phyloP scores from a whole-genome alignment of 495 filamentous ascomycete genomes.

The Trichocladium uniseriatum region DNA sequence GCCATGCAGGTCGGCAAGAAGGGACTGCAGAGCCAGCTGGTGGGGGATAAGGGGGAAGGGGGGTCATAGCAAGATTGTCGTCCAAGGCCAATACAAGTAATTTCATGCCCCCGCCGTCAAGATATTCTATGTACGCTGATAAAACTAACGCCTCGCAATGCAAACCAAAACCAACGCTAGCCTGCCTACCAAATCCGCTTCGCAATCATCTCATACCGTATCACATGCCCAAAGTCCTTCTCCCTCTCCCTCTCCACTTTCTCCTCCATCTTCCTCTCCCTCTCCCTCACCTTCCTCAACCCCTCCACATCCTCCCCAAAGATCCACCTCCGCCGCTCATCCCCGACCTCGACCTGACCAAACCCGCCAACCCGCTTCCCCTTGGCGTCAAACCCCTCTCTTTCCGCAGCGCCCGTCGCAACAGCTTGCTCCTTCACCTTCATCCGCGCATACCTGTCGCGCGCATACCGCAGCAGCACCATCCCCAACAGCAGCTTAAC shows the following conservation, averaged over 20 bases:
- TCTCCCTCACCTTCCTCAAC: constrained; percentile 55
- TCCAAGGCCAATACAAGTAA: neutral
- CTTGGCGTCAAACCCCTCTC: constrained; percentile 53
- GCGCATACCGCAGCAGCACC: constrained; percentile 62
- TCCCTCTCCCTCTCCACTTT: constrained; percentile 47
- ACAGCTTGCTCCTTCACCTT: constrained; percentile 55
- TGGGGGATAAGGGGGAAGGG: neutral
- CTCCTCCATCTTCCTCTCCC: constrained; percentile 48
- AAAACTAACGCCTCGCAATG: constrained; percentile 2
- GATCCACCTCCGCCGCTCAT: constrained; percentile 77
- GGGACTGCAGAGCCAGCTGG: constrained; percentile 57
- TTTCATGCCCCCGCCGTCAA: neutral
- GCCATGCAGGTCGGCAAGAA: constrained; percentile 71
- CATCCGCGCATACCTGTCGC: constrained; percentile 70
- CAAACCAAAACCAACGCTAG: neutral
- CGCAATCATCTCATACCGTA: constrained; percentile 83
- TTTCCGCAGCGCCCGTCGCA: constrained; percentile 35
- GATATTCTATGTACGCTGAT: neutral
- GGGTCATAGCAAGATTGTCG: neutral
- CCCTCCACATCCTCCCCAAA: constrained; percentile 77
- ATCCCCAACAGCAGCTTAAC: constrained; percentile 81
- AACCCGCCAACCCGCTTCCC: constrained; percentile 69
- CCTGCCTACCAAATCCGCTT: constrained; percentile 20
- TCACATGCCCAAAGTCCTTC: constrained; percentile 52
- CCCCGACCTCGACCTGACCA: constrained; percentile 78